phyloP scores from a whole-genome alignment of 2,329 filamentous ascomycete genomes.

The Sclerotinia subarctica region DNA sequence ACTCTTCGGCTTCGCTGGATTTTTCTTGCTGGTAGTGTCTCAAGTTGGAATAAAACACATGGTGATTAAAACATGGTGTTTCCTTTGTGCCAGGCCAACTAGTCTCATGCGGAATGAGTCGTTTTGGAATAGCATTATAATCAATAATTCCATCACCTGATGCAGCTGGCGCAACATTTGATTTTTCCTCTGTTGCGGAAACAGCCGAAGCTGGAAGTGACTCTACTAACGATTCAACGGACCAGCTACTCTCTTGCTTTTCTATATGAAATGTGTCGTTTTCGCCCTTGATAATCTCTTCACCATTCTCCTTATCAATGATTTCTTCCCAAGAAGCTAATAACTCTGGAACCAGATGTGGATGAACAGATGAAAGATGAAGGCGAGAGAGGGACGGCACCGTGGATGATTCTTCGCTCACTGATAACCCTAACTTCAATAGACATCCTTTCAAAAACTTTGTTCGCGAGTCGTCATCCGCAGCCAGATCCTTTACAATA shows the following conservation, averaged over 20 bases:
- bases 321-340: conserved; percentile 65
- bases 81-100: conserved; percentile 65
- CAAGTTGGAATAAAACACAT: conserved; percentile 72
- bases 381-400: conserved; percentile 78
- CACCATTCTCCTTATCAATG: conserved; percentile 61
- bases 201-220: conserved; percentile 43
- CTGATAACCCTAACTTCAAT: conserved; percentile 74
- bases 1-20: conserved; percentile 57
- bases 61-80: conserved; percentile 84
- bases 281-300: conserved; percentile 74
- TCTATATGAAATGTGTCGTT: conserved; percentile 80
- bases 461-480: conserved; percentile 66
- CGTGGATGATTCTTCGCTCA: conserved; percentile 64
- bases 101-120: conserved; percentile 68
- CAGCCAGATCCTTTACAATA: conserved; percentile 63
- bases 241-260: conserved; percentile 60
- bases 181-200: conserved; percentile 33
- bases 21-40: conserved; percentile 58
- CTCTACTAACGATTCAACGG: conserved; percentile 52
- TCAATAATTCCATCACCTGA: conserved; percentile 63
- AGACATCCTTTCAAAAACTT: conserved; percentile 79
- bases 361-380: conserved; percentile 71
- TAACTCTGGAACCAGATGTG: conserved; percentile 63
- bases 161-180: conserved; percentile 38
- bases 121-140: conserved; percentile 71